phyloP scores from a whole-genome alignment of 2,329 filamentous ascomycete genomes.

The Ustilaginoidea virens region DNA sequence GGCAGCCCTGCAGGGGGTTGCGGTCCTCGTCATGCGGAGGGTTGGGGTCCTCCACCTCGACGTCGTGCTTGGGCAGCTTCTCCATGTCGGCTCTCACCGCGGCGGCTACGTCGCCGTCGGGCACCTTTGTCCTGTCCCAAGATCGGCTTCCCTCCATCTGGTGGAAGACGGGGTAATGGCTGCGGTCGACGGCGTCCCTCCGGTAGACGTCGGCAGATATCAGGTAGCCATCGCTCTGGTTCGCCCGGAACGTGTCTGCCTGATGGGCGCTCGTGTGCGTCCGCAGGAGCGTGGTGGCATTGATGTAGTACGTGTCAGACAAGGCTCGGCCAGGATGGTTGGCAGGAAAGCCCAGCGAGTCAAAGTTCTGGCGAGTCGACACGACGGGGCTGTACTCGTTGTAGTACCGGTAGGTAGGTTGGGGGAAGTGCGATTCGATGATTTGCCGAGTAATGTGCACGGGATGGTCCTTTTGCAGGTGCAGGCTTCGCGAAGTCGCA shows the following conservation, averaged over 20 bases:
- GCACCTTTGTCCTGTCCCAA: conserved; percentile 59
- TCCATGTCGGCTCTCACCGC: conserved; percentile 57
- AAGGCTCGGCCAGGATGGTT: conserved; percentile 78
- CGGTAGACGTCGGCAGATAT: conserved; percentile 92
- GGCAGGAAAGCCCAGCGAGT: conserved; percentile 79
- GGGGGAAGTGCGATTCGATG: conserved; percentile 77
- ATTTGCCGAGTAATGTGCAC: conserved; percentile 80
- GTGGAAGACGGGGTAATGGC: conserved; percentile 93
- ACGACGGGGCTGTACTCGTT: conserved; percentile 74
- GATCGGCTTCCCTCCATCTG: conserved; percentile 94
- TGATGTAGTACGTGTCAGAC: conserved; percentile 94
- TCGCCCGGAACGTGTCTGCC: conserved; percentile 59
- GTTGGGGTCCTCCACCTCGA: conserved; percentile 72
- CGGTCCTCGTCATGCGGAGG: conserved; percentile 60
- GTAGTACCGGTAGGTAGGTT: conserved; percentile 58
- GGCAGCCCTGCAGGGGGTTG: conserved; percentile 64
- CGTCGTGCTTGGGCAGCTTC: conserved; percentile 53
- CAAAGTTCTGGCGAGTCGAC: conserved; percentile 77
- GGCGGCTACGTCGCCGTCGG: conserved; percentile 41
- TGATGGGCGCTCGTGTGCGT: conserved; percentile 96
- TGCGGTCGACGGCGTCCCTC: conserved; percentile 84
- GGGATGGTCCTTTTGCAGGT: conserved; percentile 82
- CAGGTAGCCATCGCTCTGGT: conserved; percentile 65
- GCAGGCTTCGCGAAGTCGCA: conserved; percentile 63
- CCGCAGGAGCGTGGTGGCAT: conserved; percentile 65